A percentile compares a stretch with the other conserved stretches of the same genome.
Evolutionary conservation across 495 filamentous ascomycete genomes (phyloP).

Genomic region (Neurospora tetraspora): DNA sequence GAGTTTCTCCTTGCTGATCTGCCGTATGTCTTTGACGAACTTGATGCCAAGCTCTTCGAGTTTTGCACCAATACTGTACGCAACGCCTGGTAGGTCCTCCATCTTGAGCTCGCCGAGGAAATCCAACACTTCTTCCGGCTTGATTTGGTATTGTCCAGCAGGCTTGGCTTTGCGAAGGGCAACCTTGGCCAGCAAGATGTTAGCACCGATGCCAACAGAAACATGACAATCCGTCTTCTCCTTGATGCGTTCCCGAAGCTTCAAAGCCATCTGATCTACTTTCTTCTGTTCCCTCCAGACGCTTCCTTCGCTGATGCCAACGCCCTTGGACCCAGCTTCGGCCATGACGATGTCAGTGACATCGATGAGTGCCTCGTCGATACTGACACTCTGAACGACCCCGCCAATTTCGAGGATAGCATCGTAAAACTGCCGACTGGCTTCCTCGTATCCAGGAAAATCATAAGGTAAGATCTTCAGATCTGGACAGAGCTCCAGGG

Average conservation of each 20-base stretch:
- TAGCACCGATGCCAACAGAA: constrained; percentile 88
- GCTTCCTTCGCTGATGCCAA: constrained; percentile 57
- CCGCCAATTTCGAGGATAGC: constrained; percentile 71
- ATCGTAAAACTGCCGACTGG: constrained; percentile 78
- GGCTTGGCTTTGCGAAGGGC: constrained; percentile 89
- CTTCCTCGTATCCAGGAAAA: constrained; percentile 88
- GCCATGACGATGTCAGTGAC: constrained; percentile 56
- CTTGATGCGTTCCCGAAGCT: constrained; percentile 58
- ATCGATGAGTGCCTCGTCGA: constrained; percentile 88
- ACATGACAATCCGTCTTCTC: constrained; percentile 71
- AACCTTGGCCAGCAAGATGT: constrained; percentile 83
- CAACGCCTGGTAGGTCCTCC: constrained; percentile 77
- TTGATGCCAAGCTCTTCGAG: constrained; percentile 80
- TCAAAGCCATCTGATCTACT: constrained; percentile 61
- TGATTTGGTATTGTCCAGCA: constrained; percentile 82
- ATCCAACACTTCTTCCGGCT: constrained; percentile 63
- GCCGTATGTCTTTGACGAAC: constrained; percentile 70
- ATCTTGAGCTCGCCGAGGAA: constrained; percentile 69
- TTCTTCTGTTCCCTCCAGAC: constrained; percentile 74
- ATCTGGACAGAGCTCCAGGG: constrained; percentile 71
- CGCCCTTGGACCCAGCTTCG: constrained; percentile 57
- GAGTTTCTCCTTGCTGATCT: constrained; percentile 63
- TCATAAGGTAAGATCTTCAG: constrained; percentile 86
- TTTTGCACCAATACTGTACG: constrained; percentile 71
- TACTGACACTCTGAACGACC: constrained; percentile 86